Conservation (phyloP, 2,329 filamentous ascomycete species). For the Lecanicillium sp. region DNA sequence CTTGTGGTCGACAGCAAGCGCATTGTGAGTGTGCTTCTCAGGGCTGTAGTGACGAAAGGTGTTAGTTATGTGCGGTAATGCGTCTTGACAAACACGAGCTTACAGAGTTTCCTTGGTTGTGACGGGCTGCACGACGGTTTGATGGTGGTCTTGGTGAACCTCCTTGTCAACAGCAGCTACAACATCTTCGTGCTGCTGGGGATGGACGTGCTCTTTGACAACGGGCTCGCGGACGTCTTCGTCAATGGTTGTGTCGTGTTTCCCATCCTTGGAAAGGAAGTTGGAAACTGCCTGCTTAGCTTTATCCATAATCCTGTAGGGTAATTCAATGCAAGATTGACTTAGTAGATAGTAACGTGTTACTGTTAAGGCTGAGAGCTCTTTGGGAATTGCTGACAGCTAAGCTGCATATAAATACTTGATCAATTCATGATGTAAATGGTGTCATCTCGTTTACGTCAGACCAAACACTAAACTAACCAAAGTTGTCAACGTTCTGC, state of each 20-base stretch:
- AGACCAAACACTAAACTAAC: too few relatives aligned
- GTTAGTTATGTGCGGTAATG: constrained; percentile 18
- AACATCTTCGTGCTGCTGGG: constrained; percentile 52
- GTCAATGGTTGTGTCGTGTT: constrained; percentile 63
- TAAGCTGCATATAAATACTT: too few relatives aligned
- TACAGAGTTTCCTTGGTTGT: constrained; percentile 29
- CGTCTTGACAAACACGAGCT: constrained; percentile 14
- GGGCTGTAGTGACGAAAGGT: constrained; percentile 24
- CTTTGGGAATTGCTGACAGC: too few relatives aligned
- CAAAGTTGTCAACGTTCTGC: too few relatives aligned
- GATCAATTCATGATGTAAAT: too few relatives aligned
- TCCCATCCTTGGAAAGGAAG: constrained; percentile 53
- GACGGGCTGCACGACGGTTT: constrained; percentile 61
- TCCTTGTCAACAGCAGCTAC: constrained; percentile 58
- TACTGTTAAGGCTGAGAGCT: too few relatives aligned
- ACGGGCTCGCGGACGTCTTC: constrained; percentile 54
- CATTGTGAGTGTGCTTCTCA: constrained; percentile 54
- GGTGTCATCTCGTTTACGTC: too few relatives aligned
- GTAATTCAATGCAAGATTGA: too few relatives aligned
- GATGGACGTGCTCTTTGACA: constrained; percentile 50
- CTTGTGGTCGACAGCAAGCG: constrained; percentile 50
- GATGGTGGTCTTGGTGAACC: constrained; percentile 64
- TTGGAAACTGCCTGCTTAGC: constrained; percentile 53
- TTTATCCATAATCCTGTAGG: constrained; percentile 43
- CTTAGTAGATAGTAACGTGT: too few relatives aligned